phyloP scores from a whole-genome alignment of 305 asterid species.

The Fraxinus xanthoxyloides region DNA sequence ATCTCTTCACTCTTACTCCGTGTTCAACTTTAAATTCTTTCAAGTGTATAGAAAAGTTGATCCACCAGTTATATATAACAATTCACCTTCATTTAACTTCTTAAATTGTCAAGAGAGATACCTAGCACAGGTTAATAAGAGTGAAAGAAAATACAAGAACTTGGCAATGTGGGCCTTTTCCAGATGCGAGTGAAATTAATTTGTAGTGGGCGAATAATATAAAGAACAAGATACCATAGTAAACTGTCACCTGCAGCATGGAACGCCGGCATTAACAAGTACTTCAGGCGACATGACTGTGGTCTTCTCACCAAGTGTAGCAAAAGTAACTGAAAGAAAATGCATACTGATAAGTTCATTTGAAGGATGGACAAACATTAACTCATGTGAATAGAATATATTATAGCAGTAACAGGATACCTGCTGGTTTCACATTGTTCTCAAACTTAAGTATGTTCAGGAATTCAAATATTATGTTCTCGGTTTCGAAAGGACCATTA shows the following conservation, averaged over 20 bases:
- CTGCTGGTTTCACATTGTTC: not conserved
- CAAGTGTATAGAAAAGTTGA: not conserved
- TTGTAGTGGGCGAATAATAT: conserved; percentile 15
- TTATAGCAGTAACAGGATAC: not conserved
- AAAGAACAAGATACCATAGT: conserved; percentile 22
- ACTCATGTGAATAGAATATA: not conserved
- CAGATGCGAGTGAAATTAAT: conserved; percentile 3
- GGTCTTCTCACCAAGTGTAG: conserved; percentile 96
- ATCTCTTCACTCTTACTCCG: not conserved
- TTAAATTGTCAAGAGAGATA: not conserved
- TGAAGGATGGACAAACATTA: not conserved
- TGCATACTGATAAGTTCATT: conserved; percentile 25
- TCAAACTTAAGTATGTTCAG: not conserved
- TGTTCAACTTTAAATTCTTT: not conserved
- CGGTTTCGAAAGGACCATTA: not conserved
- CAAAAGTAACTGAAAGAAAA: conserved; percentile 80
- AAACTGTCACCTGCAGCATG: conserved; percentile 94
- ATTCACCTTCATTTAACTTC: not conserved
- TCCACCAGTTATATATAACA: not conserved
- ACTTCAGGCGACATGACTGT: conserved; percentile 99
- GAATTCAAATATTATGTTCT: not conserved
- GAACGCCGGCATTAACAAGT: conserved; percentile 86
- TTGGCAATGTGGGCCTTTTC: not conserved
- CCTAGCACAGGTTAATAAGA: not conserved
- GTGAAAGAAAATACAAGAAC: not conserved